These are phyloP conservation scores for Diaporthe citri DNA, from an alignment of 2,329 filamentous ascomycete species.

Conservation along the genomic window DNA sequence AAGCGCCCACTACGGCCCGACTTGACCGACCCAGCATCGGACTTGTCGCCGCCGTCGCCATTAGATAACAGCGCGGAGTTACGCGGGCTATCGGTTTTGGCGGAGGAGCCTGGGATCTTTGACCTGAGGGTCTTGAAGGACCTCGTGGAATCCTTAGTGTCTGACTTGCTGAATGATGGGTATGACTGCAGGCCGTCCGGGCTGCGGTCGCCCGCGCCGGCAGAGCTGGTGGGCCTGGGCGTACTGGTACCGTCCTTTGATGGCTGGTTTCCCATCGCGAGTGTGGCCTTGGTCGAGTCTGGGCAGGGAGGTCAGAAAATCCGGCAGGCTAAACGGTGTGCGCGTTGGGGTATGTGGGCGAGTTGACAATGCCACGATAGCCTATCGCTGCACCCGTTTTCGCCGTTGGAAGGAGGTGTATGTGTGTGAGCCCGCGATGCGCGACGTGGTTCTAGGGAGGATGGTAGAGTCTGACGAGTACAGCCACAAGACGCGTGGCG, in stretches of 20 bases:
- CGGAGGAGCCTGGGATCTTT: constrained; percentile 81
- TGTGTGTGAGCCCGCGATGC: constrained; percentile 44
- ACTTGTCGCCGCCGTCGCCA: constrained; percentile 73
- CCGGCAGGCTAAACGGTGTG: constrained; percentile 50
- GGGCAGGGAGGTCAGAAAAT: constrained; percentile 38
- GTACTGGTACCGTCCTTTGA: constrained; percentile 69
- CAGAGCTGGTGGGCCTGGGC: constrained; percentile 63
- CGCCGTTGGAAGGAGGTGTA: constrained; percentile 41
- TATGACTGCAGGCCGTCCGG: constrained; percentile 81
- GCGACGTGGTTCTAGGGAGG: constrained; percentile 60
- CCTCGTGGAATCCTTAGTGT: constrained; percentile 91
- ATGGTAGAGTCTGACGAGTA: constrained; percentile 64
- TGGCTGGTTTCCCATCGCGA: constrained; percentile 79
- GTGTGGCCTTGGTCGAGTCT: constrained; percentile 40
- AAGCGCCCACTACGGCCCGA: constrained; percentile 73
- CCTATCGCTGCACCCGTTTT: constrained; percentile 53
- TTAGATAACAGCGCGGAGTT: constrained; percentile 77
- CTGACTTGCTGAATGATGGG: constrained; percentile 90
- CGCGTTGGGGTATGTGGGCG: constrained; percentile 51
- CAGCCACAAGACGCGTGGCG: constrained; percentile 60
- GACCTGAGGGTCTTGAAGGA: constrained; percentile 88
- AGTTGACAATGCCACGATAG: constrained; percentile 50
- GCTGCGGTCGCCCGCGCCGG: constrained; percentile 56
- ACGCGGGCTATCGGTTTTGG: constrained; percentile 83
- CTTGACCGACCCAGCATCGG: constrained; percentile 80